A percentile compares a stretch with the other conserved stretches of the same genome.
Evolutionary conservation across 495 filamentous ascomycete species (phyloP).

Genomic region (Amorphotheca resinae): DNA sequence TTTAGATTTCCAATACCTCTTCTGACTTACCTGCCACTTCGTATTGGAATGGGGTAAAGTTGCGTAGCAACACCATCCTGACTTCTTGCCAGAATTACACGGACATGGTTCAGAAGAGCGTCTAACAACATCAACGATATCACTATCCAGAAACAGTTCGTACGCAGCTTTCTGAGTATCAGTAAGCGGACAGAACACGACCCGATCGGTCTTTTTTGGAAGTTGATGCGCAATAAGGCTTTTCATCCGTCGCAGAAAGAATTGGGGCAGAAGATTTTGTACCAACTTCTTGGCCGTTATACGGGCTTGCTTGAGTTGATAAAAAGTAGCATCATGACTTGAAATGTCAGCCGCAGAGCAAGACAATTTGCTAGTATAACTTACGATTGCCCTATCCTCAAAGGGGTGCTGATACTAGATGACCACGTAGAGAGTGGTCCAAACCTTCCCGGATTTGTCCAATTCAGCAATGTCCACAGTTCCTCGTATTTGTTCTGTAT

Average conservation of each 20-base stretch:
- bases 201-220: slow-evolving; percentile 89
- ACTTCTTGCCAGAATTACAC: slow-evolving; percentile 56
- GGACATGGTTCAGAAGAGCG: slow-evolving; percentile 51
- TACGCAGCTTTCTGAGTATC: slow-evolving; percentile 76
- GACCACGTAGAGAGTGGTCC: slow-evolving; percentile 73
- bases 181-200: slow-evolving; percentile 82
- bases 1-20: no score
- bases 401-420: slow-evolving; percentile 58
- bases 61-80: slow-evolving; percentile 72
- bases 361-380: not conserved
- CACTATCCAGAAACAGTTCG: slow-evolving; percentile 62
- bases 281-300: slow-evolving; percentile 78
- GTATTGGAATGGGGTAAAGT: slow-evolving; percentile 39
- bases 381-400: slow-evolving; percentile 68
- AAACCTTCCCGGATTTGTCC: slow-evolving; percentile 85
- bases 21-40: slow-evolving; percentile 47
- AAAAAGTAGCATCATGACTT: slow-evolving; percentile 74
- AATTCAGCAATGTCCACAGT: slow-evolving; percentile 92
- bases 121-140: slow-evolving; percentile 58
- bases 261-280: slow-evolving; percentile 75
- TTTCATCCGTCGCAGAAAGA: slow-evolving; percentile 92
- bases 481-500: slow-evolving; percentile 98
- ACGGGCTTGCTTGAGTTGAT: slow-evolving; percentile 69
- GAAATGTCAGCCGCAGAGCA: not conserved
- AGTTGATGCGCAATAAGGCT: slow-evolving; percentile 83